Evolutionary conservation across 345 rosid species (phyloP).

Genomic region (Populus nigra): DNA sequence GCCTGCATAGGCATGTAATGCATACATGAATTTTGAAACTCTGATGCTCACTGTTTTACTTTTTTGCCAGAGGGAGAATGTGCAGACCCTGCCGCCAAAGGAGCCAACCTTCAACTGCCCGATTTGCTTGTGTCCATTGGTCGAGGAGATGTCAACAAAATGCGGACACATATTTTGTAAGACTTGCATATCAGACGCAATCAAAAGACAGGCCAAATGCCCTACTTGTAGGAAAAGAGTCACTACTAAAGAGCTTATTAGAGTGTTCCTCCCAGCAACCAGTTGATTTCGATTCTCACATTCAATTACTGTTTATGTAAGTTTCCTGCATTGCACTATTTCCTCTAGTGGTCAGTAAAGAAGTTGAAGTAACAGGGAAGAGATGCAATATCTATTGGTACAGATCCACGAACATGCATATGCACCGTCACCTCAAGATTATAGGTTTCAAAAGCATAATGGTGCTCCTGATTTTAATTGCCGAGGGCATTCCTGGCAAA

Average conservation of each 20-base stretch:
- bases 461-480: neutral
- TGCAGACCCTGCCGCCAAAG: constrained; percentile 44
- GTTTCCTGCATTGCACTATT: constrained; percentile 6
- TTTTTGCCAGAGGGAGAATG: constrained; percentile 37
- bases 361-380: neutral
- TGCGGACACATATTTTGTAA: constrained; percentile 98
- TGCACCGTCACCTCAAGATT: neutral
- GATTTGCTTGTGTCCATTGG: constrained; percentile 76
- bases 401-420: neutral
- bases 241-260: constrained; percentile 55
- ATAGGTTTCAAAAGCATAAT: neutral
- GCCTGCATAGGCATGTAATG: neutral
- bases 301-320: constrained; percentile 17
- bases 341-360: neutral
- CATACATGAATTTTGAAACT: neutral
- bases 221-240: constrained; percentile 88
- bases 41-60: neutral
- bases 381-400: neutral
- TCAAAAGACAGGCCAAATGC: constrained; percentile 60
- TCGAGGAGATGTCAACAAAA: constrained; percentile 73
- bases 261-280: constrained; percentile 86
- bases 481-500: neutral
- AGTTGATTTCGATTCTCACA: constrained; percentile 6
- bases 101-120: constrained; percentile 84
- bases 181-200: constrained; percentile 60